phyloP scores from a whole-genome alignment of 352 stramenopile genomes.

The Pythium oligandrum region DNA sequence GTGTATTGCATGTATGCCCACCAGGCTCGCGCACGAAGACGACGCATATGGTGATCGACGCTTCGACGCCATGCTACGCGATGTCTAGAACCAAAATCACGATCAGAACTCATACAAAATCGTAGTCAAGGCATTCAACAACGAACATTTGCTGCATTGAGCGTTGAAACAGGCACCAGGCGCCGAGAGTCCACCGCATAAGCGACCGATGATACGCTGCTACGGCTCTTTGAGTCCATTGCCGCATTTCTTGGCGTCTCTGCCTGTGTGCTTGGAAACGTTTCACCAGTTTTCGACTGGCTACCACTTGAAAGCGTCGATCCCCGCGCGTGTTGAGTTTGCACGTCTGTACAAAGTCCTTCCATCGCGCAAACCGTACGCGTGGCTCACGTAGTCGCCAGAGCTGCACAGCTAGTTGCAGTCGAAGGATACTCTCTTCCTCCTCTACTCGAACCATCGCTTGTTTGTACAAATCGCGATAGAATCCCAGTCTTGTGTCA shows the following conservation, averaged over 20 bases:
- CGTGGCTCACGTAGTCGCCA: conserved; percentile 47
- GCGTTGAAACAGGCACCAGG: conserved; percentile 33
- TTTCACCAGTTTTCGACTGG: conserved; percentile 21
- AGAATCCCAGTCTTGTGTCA: conserved; percentile 51
- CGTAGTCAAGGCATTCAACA: not conserved
- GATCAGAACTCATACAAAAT: not conserved
- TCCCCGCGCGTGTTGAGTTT: conserved; percentile 28
- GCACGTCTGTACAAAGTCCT: conserved; percentile 29
- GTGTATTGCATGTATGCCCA: conserved; percentile 17
- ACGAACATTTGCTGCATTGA: conserved; percentile 46
- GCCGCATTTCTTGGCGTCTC: conserved; percentile 22
- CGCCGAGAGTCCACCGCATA: conserved; percentile 24
- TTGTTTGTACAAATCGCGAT: conserved; percentile 38
- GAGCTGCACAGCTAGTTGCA: conserved; percentile 32
- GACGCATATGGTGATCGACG: conserved; percentile 10
- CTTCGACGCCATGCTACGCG: conserved; percentile 32
- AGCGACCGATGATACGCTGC: conserved; percentile 21
- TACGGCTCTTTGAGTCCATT: conserved; percentile 13
- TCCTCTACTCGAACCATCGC: conserved; percentile 30
- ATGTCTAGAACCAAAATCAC: conserved; percentile 22
- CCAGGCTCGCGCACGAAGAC: conserved; percentile 11
- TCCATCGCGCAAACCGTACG: conserved; percentile 37
- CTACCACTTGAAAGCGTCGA: conserved; percentile 18
- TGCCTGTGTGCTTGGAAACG: conserved; percentile 18
- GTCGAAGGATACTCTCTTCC: conserved; percentile 25